Conservation (phyloP, 495 filamentous ascomycete genomes). For the Durotheca rogersii region DNA sequence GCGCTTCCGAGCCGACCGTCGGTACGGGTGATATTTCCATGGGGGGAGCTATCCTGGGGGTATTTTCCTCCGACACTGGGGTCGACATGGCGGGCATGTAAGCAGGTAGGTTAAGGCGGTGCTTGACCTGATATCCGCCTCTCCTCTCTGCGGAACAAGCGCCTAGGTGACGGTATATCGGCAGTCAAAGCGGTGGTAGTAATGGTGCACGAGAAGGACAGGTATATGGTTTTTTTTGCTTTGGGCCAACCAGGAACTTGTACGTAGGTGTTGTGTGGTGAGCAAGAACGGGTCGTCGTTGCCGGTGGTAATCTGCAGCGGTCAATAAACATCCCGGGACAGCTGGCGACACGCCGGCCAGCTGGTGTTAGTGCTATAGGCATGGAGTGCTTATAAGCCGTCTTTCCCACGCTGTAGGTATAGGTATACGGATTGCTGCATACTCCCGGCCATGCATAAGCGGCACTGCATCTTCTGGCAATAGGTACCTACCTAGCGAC, state of each 20-base stretch:
- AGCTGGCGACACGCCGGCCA: constrained; percentile 1
- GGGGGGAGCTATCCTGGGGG: constrained; percentile 35
- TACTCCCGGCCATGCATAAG: no score
- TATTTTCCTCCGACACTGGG: constrained; percentile 32
- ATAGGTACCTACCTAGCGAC: no score
- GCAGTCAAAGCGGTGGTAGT: constrained; percentile 1
- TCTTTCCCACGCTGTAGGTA: no score
- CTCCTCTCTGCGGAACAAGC: neutral
- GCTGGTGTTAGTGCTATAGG: no score
- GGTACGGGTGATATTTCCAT: constrained; percentile 41
- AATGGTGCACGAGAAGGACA: neutral
- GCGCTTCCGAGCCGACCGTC: constrained; percentile 50
- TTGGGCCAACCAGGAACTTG: no score
- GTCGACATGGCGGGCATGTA: constrained; percentile 10
- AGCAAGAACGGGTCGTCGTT: no score
- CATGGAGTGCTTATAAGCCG: no score
- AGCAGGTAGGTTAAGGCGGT: neutral
- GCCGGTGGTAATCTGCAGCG: neutral
- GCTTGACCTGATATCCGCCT: neutral
- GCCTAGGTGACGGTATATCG: constrained; percentile 16
- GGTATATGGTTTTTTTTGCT: neutral
- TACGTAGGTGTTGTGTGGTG: no score
- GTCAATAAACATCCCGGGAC: constrained; percentile 1
- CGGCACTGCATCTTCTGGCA: no score
- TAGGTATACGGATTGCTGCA: no score